Evolutionary conservation across 2,329 filamentous ascomycete species (phyloP).

Genomic region (Ophiobolus disseminans): DNA sequence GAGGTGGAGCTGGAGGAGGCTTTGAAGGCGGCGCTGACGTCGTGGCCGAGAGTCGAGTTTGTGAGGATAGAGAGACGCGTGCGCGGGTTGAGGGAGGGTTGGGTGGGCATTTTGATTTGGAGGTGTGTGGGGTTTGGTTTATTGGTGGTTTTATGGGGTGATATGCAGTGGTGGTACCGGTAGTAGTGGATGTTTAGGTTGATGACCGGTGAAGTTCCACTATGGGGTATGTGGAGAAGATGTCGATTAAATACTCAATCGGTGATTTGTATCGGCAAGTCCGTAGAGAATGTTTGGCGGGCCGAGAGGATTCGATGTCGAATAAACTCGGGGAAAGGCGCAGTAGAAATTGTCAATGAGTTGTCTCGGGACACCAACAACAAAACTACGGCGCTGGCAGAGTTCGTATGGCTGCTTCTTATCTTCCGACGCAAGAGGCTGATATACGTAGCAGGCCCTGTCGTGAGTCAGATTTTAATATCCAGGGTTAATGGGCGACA

Average conservation of each 20-base stretch:
- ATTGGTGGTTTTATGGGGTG: conserved; percentile 3
- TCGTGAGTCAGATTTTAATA: conserved; percentile 50
- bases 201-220: no score
- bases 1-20: conserved; percentile 27
- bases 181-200: conserved; percentile 4
- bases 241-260: conserved; percentile 31
- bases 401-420: conserved; percentile 34
- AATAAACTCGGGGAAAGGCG: conserved; percentile 21
- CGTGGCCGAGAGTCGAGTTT: conserved; percentile 50
- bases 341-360: conserved; percentile 31
- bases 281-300: no score
- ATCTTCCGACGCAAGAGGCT: conserved; percentile 29
- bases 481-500: conserved; percentile 26
- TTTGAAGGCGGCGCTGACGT: conserved; percentile 51
- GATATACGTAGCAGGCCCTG: conserved; percentile 36
- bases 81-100: conserved; percentile 42
- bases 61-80: conserved; percentile 52
- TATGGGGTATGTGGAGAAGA: no score
- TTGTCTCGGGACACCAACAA: conserved; percentile 40
- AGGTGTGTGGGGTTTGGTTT: conserved; percentile 3
- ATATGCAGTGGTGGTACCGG: conserved; percentile 4
- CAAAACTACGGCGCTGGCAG: conserved; percentile 36
- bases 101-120: conserved; percentile 33
- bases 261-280: no score
- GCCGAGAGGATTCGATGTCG: no score